These are phyloP conservation scores for Hypericum perforatum DNA, from an alignment of 345 rosid species.

Conservation along the genomic window DNA sequence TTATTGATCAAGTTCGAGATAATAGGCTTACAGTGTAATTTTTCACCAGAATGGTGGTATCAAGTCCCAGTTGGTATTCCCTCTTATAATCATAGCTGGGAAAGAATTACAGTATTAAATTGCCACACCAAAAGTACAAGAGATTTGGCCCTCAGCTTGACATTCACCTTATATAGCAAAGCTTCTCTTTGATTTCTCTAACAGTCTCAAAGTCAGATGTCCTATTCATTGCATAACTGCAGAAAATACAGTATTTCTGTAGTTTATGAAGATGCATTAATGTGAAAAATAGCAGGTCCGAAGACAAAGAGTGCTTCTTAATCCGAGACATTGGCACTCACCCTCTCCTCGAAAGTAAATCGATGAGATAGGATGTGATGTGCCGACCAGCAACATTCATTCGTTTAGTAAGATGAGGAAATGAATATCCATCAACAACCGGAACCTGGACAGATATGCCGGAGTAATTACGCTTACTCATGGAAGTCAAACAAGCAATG, in stretches of 20 bases:
- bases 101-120: slow-evolving; percentile 10
- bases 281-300: slow-evolving; percentile 6
- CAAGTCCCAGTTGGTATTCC: slow-evolving; percentile 85
- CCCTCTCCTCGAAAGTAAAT: slow-evolving; percentile 95
- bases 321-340: slow-evolving; percentile 25
- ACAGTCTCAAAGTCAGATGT: slow-evolving; percentile 93
- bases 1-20: not conserved
- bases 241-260: slow-evolving; percentile 13
- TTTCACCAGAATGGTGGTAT: slow-evolving; percentile 93
- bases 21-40: slow-evolving; percentile 71
- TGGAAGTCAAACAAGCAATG: too few species aligned
- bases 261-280: slow-evolving; percentile 5
- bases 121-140: slow-evolving; percentile 2
- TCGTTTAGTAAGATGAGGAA: slow-evolving; percentile 95
- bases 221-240: slow-evolving; percentile 86
- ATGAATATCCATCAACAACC: slow-evolving; percentile 95
- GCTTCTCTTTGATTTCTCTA: slow-evolving; percentile 92
- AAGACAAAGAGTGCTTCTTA: slow-evolving; percentile 2
- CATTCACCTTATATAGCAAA: slow-evolving; percentile 75
- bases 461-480: too few species aligned
- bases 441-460: slow-evolving; percentile 54
- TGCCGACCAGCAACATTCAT: slow-evolving; percentile 99
- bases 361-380: slow-evolving; percentile 91
- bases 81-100: slow-evolving; percentile 94
- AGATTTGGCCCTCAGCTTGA: slow-evolving; percentile 2